A percentile compares a stretch with the other conserved stretches of the same genome.
These are phyloP conservation scores for Tetragonia tetragonoides DNA, from an alignment of 148 eudicot species.

Conservation along the genomic window DNA sequence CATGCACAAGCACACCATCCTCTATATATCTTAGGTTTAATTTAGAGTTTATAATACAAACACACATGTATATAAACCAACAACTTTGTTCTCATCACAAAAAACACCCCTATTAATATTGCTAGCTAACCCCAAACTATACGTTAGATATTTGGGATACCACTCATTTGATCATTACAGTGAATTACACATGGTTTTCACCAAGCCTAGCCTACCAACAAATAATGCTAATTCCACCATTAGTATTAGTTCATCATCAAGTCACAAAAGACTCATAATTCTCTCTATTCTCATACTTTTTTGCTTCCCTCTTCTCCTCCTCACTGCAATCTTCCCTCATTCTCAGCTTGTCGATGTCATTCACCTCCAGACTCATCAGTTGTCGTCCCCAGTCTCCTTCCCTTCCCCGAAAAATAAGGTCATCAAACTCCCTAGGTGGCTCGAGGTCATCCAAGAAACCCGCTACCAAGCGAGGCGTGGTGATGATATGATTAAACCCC, in stretches of 20 bases:
- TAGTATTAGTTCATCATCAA: constrained; percentile 4
- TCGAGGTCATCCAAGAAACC: constrained; percentile 18
- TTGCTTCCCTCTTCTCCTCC: constrained; percentile 26
- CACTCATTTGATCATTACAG: background rate
- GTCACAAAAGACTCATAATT: constrained; percentile 12
- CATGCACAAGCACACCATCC: constrained; percentile 4
- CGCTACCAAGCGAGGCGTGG: background rate
- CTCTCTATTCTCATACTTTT: constrained; percentile 26
- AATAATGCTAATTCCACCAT: background rate
- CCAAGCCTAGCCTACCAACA: constrained; percentile 21
- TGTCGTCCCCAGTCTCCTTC: background rate
- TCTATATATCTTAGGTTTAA: background rate
- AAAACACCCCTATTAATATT: background rate
- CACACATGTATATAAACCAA: background rate
- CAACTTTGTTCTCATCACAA: background rate
- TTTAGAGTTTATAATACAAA: background rate
- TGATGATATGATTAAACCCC: background rate
- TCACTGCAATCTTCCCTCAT: constrained; percentile 19
- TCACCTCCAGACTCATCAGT: constrained; percentile 15
- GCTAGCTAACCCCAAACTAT: constrained; percentile 16
- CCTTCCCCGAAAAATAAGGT: background rate
- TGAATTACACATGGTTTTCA: constrained; percentile 21
- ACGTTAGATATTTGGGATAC: background rate
- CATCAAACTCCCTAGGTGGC: constrained; percentile 45
- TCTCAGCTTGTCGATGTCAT: constrained; percentile 12